Conservation (phyloP, 2,329 filamentous ascomycete genomes). For the Penicillium italicum region DNA sequence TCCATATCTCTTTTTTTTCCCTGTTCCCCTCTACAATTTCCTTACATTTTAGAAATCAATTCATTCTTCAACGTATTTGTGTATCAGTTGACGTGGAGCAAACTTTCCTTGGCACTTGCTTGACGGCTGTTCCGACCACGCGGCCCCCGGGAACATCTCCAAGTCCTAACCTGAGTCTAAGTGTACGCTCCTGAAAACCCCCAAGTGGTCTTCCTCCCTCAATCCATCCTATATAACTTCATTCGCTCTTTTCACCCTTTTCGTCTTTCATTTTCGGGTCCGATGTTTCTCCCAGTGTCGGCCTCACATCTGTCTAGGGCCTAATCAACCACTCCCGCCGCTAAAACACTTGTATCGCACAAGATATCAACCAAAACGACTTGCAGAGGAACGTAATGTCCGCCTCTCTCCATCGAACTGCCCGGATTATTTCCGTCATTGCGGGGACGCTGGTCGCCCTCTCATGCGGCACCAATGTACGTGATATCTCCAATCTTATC, state of each 20-base stretch:
- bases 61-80: neutral
- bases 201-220: neutral
- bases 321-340: conserved; percentile 1
- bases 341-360: neutral
- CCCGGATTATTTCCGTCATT: conserved; percentile 75
- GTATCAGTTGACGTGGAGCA: conserved; percentile 3
- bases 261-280: neutral
- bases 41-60: neutral
- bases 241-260: conserved; percentile 1
- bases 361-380: neutral
- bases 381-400: conserved; percentile 18
- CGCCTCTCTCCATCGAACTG: conserved; percentile 36
- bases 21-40: neutral
- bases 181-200: conserved; percentile 3
- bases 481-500: conserved; percentile 10
- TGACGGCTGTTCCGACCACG: conserved; percentile 4
- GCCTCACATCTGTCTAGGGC: conserved; percentile 4
- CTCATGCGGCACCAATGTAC: conserved; percentile 87
- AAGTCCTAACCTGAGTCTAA: conserved; percentile 5
- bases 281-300: conserved; percentile 2
- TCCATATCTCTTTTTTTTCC: neutral
- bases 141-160: conserved; percentile 2
- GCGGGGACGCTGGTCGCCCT: conserved; percentile 81
- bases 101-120: conserved; percentile 2
- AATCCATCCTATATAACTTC: conserved; percentile 1